These are phyloP conservation scores for Plasmodium sp. DNA, from an alignment of 169 alveolate species.

Conservation along the genomic window DNA sequence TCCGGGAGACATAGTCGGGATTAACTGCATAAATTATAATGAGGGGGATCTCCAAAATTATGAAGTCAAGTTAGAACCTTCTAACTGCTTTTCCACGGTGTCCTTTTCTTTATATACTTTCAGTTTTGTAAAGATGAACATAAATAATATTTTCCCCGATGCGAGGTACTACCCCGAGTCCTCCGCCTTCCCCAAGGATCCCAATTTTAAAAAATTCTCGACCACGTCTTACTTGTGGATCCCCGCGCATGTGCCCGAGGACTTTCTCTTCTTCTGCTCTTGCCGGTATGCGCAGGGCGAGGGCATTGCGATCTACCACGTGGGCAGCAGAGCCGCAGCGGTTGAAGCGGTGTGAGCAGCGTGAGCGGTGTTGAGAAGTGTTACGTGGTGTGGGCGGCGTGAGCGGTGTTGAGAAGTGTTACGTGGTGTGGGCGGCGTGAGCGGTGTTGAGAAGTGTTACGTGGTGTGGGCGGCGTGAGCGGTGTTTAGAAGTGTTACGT, in stretches of 20 bases:
- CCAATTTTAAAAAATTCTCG: constrained; percentile 9
- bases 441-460: background rate
- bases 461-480: background rate
- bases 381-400: background rate
- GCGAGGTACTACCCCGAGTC: constrained; percentile 59
- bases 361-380: background rate
- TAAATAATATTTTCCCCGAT: constrained; percentile 38
- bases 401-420: too few species aligned
- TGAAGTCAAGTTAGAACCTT: background rate
- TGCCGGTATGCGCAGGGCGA: background rate
- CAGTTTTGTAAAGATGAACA: background rate
- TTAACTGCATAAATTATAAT: constrained; percentile 25
- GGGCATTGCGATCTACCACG: background rate
- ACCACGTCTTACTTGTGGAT: constrained; percentile 56
- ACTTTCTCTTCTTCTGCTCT: background rate
- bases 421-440: too few species aligned
- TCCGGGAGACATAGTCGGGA: constrained; percentile 55
- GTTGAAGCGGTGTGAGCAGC: background rate
- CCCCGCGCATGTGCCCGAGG: constrained; percentile 4
- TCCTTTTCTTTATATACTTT: constrained; percentile 1
- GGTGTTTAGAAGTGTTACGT: background rate
- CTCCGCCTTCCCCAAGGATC: constrained; percentile 4
- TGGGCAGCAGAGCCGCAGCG: background rate
- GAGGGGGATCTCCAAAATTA: background rate
- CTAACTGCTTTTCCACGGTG: constrained; percentile 29